These are phyloP conservation scores for Triticum monococcum DNA, from an alignment of 176 grass and related monocot genomes.

Conservation along the genomic window DNA sequence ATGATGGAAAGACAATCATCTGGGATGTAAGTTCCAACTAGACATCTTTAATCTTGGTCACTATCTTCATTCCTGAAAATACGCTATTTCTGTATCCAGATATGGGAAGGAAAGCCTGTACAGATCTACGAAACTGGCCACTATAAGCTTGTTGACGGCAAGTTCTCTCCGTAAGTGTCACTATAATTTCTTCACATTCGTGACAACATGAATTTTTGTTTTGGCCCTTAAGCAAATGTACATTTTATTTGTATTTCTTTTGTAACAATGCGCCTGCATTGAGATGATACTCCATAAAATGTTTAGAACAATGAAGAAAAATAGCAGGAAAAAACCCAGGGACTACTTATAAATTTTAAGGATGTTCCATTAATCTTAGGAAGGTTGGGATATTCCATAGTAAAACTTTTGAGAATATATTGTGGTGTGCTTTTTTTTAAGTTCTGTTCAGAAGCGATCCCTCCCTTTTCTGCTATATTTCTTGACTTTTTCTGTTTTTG, in stretches of 20 bases:
- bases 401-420: not conserved
- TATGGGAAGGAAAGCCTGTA: slow-evolving; percentile 97
- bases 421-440: too few relatives aligned
- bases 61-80: slow-evolving; percentile 30
- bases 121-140: slow-evolving; percentile 87
- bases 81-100: slow-evolving; percentile 49
- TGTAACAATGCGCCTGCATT: not conserved
- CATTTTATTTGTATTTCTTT: not conserved
- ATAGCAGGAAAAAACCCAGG: not conserved
- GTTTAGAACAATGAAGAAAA: not conserved
- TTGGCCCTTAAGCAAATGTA: not conserved
- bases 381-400: not conserved
- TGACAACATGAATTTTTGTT: not conserved
- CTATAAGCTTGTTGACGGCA: slow-evolving; percentile 97
- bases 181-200: slow-evolving; percentile 25
- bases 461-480: too few relatives aligned
- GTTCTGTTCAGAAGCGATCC: not conserved
- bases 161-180: slow-evolving; percentile 94
- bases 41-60: slow-evolving; percentile 15
- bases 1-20: slow-evolving; percentile 96
- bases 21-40: slow-evolving; percentile 86
- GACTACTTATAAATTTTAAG: slow-evolving; percentile 6
- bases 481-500: too few relatives aligned
- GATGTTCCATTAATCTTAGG: slow-evolving; percentile 5
- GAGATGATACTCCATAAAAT: not conserved